Base-by-base conservation (phyloP, 2,329 filamentous ascomycete genomes). In the Dactylellina cionopaga region DNA sequence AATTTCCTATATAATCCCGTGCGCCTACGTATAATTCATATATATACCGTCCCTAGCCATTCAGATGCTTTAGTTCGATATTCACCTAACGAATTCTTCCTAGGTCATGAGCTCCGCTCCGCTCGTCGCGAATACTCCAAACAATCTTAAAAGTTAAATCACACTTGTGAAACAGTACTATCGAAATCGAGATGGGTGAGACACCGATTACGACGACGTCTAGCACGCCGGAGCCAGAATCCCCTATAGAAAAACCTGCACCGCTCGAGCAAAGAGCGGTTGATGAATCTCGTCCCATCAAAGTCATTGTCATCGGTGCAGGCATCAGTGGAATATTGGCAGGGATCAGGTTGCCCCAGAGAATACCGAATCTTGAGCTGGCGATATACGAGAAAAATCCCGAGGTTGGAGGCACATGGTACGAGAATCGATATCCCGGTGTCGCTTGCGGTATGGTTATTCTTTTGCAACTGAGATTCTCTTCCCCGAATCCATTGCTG, bases 381-480 rank as follows among this genome's bases (percentile, higher is more conserved):
- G 47, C 66, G 2, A 55, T 86, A 43, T 87, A 86, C 76, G 85
- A 87, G 74, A 87, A 86, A 79, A 87, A 87, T 70, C 77, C 79
- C 6, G 82, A 83, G 17, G 80, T 86, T 9, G 85, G 85, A 17
- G 86, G 86, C 1, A 87, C 85, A 0, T 88, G 86, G 86, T 82
- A 82, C 73, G 86, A 87, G 76, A 87, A 87, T 76, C 80, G 82
- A 17, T 88, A 88, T 71, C 86, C 86, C 0, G 85, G 85, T 9
- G 86, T 85, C 75, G 81, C 81, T 58, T 60, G 66, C 24, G 58
- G 66, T 71, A 59, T 13, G 58, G 55, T 25, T 39, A 39, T 46
- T 9, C 7, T 13, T 31, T 4, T 22, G 37, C 15, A 3, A 17
- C 7, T 17, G 1, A 58, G 10, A 37, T 13, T 25, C 31, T 15